Base-by-base conservation (phyloP, 192 early-diverging fungal species). In the Kappamyces sp. region DNA sequence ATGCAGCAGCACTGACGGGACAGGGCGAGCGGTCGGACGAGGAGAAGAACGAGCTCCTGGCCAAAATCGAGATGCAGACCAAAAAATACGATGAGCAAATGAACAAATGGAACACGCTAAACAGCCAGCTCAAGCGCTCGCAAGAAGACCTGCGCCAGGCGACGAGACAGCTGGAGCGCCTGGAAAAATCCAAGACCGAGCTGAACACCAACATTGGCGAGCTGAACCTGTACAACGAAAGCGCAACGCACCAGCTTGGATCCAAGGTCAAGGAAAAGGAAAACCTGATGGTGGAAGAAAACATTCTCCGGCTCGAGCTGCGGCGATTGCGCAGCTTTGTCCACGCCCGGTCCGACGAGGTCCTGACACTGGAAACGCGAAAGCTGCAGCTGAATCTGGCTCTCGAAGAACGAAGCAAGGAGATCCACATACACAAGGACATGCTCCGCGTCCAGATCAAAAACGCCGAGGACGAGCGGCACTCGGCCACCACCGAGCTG, bases 1-100 rank as follows among this genome's bases (percentile, higher is more conserved):
- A 9, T 1, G 12, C 9, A 23, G 23, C 23, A 23, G 23, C 23
- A 23, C 23, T 43, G n/a, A 6, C 31, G 6, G 6, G 31, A 13
- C 58, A 72, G 63, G 81, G 81, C 10, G 82, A 84, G 38, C 64
- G 82, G 5, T 82, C 82, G 7, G 82, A 84, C 61, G 82, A 84
- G 64, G 82, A 84, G 49, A 82, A 84, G 40, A 77, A 78, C 39
- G 62, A 68, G 34, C 70, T 78, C 5, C 41, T 71, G 46, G 67
- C 72, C 40, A 51, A 65, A 15, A 84, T 84, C 37, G 69, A 74
- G 15, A 66, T 74, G 34, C 67, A 82, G 40, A 76, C 70, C 34
- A 38, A 8, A 3, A 52, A 75, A 44, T 42, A 82, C 15, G 82
- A 82, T n/a, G 53, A 47, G 36, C 58, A 66, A 12, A 80, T 64